These are phyloP conservation scores for Ettlia oleoabundans DNA, from an alignment of 139 green algal genomes.

Conservation along the genomic window DNA sequence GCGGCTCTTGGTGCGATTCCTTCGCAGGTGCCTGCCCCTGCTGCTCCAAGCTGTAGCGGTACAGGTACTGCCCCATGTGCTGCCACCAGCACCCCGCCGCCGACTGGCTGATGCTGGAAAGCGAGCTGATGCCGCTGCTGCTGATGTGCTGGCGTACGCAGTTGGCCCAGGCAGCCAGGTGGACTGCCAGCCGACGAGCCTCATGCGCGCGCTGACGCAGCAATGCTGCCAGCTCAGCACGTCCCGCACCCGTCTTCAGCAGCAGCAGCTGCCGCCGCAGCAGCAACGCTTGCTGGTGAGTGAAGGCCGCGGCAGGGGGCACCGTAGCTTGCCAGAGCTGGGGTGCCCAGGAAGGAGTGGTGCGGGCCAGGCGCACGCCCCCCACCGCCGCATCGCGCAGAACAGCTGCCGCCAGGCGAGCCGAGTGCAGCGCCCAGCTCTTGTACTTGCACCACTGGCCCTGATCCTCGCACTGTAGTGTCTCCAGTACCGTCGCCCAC, in stretches of 20 bases:
- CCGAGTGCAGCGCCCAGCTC: background rate
- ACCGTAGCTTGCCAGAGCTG: background rate
- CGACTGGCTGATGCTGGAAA: conserved; percentile 2
- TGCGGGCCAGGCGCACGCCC: background rate
- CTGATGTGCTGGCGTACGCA: conserved; percentile 15
- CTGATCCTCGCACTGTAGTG: background rate
- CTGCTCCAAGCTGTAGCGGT: background rate
- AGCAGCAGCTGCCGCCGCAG: background rate
- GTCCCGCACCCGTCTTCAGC: background rate
- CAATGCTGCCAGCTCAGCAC: background rate
- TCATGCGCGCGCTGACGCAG: background rate
- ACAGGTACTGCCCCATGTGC: conserved; percentile 34
- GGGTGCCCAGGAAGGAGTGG: background rate
- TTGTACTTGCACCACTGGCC: conserved; percentile 1
- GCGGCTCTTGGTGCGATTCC: too few species aligned
- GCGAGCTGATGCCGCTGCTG: background rate
- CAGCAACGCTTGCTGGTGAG: conserved; percentile 2
- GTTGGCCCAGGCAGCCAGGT: conserved; percentile 18
- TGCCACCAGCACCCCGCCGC: conserved; percentile 33
- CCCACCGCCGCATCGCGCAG: background rate
- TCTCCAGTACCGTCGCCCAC: background rate
- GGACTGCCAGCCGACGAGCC: conserved; percentile 1
- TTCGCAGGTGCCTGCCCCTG: background rate
- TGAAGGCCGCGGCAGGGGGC: background rate
- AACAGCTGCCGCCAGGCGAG: background rate